Conservation (phyloP, 768 basidiomycete species). For the Tulasnella sp. region DNA sequence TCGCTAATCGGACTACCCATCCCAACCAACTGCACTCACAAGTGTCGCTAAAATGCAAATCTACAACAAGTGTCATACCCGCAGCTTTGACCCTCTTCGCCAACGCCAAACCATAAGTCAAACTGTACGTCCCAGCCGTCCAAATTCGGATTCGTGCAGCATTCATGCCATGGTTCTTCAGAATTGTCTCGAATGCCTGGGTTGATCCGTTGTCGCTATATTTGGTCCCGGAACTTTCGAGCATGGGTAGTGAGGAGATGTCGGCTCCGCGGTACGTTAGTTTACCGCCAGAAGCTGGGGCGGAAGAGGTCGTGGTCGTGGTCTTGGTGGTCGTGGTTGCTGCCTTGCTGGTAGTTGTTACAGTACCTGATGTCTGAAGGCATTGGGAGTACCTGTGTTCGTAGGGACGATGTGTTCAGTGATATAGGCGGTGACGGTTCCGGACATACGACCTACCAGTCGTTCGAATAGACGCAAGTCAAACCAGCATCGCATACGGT, state of each 20-base stretch:
- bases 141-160: conserved; percentile 54
- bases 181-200: conserved; percentile 44
- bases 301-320: neutral
- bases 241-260: conserved; percentile 46
- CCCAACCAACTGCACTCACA: conserved; percentile 30
- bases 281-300: neutral
- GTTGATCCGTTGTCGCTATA: conserved; percentile 39
- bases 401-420: neutral
- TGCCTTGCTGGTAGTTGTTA: neutral
- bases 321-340: neutral
- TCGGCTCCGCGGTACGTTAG: conserved; percentile 49
- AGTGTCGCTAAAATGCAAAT: conserved; percentile 59
- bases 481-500: neutral
- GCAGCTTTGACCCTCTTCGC: conserved; percentile 50
- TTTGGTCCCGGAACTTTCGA: conserved; percentile 42
- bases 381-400: neutral
- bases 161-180: conserved; percentile 47
- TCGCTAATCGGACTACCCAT: neutral
- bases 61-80: conserved; percentile 48
- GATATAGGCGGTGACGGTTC: neutral
- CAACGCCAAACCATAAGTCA: conserved; percentile 45
- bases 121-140: conserved; percentile 49
- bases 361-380: neutral
- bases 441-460: neutral
- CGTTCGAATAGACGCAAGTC: neutral